Evolutionary conservation across 192 early-diverging fungal species (phyloP).

Genomic region (Allomyces macrogynus): DNA sequence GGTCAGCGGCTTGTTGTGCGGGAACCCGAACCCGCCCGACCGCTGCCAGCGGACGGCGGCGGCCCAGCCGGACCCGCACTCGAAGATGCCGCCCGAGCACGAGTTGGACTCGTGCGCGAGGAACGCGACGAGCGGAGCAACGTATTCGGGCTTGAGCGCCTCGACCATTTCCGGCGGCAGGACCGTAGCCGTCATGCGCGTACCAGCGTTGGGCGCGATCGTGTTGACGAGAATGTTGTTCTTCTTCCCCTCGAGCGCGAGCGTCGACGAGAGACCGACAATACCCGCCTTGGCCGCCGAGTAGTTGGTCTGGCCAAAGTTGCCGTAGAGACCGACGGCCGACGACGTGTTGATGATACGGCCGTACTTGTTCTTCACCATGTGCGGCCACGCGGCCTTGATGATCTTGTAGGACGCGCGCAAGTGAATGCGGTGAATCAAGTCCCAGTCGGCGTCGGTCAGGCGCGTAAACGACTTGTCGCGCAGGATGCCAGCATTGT

Average conservation of each 20-base stretch:
- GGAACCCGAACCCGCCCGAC: conserved; percentile 81
- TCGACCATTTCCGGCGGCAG: conserved; percentile 90
- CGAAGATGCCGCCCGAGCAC: conserved; percentile 47
- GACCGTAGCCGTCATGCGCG: conserved; percentile 90
- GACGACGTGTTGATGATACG: conserved; percentile 88
- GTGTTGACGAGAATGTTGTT: conserved; percentile 83
- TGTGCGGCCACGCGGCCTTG: conserved; percentile 90
- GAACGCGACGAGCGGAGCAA: conserved; percentile 82
- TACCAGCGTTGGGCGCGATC: conserved; percentile 93
- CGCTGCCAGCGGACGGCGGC: conserved; percentile 79
- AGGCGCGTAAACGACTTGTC: conserved; percentile 85
- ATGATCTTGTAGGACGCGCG: conserved; percentile 83
- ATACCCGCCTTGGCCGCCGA: conserved; percentile 79
- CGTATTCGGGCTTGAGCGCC: conserved; percentile 87
- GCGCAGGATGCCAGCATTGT: conserved; percentile 94
- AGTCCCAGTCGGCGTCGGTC: conserved; percentile 85
- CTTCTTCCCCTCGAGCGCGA: conserved; percentile 77
- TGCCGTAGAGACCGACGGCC: conserved; percentile 82
- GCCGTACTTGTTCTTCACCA: conserved; percentile 85
- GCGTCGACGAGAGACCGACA: conserved; percentile 71
- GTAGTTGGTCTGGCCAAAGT: conserved; percentile 86
- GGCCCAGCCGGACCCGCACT: conserved; percentile 37
- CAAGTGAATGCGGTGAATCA: conserved; percentile 74
- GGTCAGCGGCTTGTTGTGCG: conserved; percentile 49
- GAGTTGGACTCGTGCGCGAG: conserved; percentile 59